phyloP scores from a whole-genome alignment of 768 basidiomycete genomes.

The Clavaria fumosa region DNA sequence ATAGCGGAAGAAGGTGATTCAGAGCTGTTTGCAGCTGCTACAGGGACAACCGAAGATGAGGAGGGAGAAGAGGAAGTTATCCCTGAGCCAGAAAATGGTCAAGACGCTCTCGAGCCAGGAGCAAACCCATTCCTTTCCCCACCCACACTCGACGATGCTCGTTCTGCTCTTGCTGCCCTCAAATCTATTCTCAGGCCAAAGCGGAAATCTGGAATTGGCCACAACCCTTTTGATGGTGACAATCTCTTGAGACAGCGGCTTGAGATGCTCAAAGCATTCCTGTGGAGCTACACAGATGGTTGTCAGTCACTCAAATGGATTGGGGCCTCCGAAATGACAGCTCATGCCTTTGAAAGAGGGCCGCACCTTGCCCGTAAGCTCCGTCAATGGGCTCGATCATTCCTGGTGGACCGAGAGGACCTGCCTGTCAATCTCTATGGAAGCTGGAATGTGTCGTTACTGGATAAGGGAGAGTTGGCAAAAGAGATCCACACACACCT shows the following conservation, averaged over 20 bases:
- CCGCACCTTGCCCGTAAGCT: slow-evolving; percentile 12
- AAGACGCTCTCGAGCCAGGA: too few species aligned
- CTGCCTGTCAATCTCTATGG: slow-evolving; percentile 19
- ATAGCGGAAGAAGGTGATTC: too few species aligned
- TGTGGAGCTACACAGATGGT: neutral
- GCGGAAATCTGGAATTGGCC: slow-evolving; percentile 7
- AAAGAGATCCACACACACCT: neutral
- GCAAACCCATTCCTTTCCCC: too few species aligned
- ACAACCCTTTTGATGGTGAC: slow-evolving; percentile 7
- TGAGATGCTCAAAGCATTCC: slow-evolving; percentile 6
- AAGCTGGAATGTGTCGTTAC: slow-evolving; percentile 15
- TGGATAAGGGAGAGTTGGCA: slow-evolving; percentile 6
- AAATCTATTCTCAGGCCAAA: slow-evolving; percentile 9
- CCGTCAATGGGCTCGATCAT: slow-evolving; percentile 10
- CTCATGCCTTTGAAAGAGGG: slow-evolving; percentile 11
- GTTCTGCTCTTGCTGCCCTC: slow-evolving; percentile 5
- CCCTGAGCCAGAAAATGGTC: neutral
- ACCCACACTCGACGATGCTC: slow-evolving; percentile 8
- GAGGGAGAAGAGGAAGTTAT: neutral
- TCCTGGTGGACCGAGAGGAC: slow-evolving; percentile 9
- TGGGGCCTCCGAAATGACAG: slow-evolving; percentile 4
- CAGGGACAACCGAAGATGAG: slow-evolving; percentile 3
- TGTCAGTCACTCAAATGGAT: slow-evolving; percentile 6
- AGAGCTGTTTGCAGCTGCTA: neutral
- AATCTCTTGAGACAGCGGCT: slow-evolving; percentile 3